Conservation (phyloP, 441 rosid species). For the Populus hybrid region DNA sequence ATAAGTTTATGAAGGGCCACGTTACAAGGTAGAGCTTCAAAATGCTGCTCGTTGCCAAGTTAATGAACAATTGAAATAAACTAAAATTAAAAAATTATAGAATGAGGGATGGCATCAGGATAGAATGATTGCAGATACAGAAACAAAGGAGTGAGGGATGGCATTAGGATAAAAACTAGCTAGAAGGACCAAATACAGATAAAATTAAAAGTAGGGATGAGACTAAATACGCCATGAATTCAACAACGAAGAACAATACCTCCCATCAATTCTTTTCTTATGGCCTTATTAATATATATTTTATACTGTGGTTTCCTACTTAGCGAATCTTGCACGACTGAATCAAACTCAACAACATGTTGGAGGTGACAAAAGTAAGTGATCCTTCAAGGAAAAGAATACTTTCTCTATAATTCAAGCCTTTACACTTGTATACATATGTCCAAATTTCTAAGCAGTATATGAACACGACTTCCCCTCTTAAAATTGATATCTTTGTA, state of each 20-base stretch:
- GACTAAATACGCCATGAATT: too few species aligned
- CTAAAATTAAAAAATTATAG: too few species aligned
- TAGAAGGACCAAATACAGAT: too few species aligned
- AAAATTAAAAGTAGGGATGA: too few species aligned
- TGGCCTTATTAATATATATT: background rate
- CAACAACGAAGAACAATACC: background rate
- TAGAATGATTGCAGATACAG: too few species aligned
- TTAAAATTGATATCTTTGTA: background rate
- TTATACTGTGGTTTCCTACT: background rate
- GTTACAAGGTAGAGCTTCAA: too few species aligned
- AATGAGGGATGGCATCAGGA: too few species aligned
- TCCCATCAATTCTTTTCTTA: background rate
- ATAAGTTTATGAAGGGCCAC: too few species aligned
- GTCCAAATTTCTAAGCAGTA: background rate
- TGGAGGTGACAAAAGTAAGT: background rate
- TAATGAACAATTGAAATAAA: too few species aligned
- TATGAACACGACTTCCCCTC: background rate
- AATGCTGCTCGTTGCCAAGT: too few species aligned
- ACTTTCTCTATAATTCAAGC: background rate
- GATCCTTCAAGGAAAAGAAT: background rate
- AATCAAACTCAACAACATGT: background rate
- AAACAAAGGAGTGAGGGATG: too few species aligned
- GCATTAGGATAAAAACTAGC: too few species aligned
- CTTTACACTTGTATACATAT: background rate
- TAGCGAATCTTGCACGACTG: background rate